Evolutionary conservation across 2,329 filamentous ascomycete genomes (phyloP), one percentile per base, ranked within the genome.

Genomic region (Talaromyces amestolkiae): DNA sequence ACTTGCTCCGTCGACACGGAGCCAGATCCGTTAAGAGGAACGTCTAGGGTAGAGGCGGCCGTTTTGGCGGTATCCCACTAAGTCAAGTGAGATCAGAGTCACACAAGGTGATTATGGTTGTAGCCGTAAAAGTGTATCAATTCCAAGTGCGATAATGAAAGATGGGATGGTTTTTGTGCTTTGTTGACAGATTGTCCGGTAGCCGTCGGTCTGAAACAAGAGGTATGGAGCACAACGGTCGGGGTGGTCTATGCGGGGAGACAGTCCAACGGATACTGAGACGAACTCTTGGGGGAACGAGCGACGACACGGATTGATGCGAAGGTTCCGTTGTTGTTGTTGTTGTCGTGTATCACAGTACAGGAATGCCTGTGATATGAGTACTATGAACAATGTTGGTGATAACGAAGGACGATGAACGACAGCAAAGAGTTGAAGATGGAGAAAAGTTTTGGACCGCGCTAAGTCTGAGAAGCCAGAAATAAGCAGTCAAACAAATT

Each of bases 1-100:
- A 77, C 72, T 63, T 74, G 77, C 74, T 78, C 78, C 51, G 35
- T 35, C 77, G 73, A 70, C 58, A 72, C 72, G 77, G 77, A 79
- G 77, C 76, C 73, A 56, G 71, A 66, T 60, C 43, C 39, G 61
- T 56, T 45, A 3, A 56, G 22, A 17, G 53, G n/a, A 49, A 51
- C 31, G 43, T 49, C 24, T 22, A 49, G 35, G n/a, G 24, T 51
- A 31, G 43, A 49, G 35, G 27, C 33, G 27, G 59, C 59, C 45
- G 59, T 61, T 61, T 51, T 61, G 59, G 45, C 45, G 59, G 59
- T 61, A 35, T 61, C 71, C 75, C 74, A 76, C 74, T 72, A 60
- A 37, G 53, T 56, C 53, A 15, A 56, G 33, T 56, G 53, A 56
- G 53, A 53, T 53, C n/a, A n/a, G 8, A 39, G 33, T 37, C 31